phyloP scores from a whole-genome alignment of 148 eudicot genomes.

The Spergularia marina region DNA sequence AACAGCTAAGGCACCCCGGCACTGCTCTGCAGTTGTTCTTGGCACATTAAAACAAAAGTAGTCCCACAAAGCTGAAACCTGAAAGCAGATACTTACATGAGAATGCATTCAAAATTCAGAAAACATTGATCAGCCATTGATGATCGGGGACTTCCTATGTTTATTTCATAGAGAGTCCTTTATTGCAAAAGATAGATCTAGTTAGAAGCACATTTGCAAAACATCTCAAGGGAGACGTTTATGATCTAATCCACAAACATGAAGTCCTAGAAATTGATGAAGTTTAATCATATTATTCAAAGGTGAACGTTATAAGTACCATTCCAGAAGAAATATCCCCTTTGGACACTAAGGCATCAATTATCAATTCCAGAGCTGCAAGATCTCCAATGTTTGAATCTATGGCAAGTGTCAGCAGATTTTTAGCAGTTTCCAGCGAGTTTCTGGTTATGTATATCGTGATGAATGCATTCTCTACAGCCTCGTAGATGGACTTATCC shows the following conservation, averaged over 20 bases:
- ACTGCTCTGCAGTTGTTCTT: slow-evolving; percentile 87
- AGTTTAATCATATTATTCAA: neutral
- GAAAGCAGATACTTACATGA: slow-evolving; percentile 23
- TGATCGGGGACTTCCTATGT: neutral
- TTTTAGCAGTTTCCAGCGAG: slow-evolving; percentile 82
- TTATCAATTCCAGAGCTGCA: slow-evolving; percentile 79
- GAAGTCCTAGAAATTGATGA: neutral
- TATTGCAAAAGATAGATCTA: neutral
- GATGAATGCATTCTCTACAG: slow-evolving; percentile 92
- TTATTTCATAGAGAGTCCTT: neutral
- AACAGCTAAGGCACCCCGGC: slow-evolving; percentile 88
- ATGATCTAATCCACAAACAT: neutral
- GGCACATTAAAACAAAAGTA: slow-evolving; percentile 87
- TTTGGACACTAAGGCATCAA: slow-evolving; percentile 77
- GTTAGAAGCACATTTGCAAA: neutral
- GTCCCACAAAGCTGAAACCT: slow-evolving; percentile 97
- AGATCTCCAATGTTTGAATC: slow-evolving; percentile 95
- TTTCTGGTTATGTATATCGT: slow-evolving; percentile 77
- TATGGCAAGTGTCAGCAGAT: slow-evolving; percentile 66
- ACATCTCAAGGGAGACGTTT: neutral
- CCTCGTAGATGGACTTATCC: slow-evolving; percentile 87
- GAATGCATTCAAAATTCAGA: neutral
- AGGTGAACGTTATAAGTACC: slow-evolving; percentile 38
- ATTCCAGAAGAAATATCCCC: slow-evolving; percentile 71
- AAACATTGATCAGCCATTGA: slow-evolving; percentile 9